Evolutionary conservation across 805 yeast species (phyloP), one percentile per base, ranked within the genome.

Genomic region (Candida patagonica): DNA sequence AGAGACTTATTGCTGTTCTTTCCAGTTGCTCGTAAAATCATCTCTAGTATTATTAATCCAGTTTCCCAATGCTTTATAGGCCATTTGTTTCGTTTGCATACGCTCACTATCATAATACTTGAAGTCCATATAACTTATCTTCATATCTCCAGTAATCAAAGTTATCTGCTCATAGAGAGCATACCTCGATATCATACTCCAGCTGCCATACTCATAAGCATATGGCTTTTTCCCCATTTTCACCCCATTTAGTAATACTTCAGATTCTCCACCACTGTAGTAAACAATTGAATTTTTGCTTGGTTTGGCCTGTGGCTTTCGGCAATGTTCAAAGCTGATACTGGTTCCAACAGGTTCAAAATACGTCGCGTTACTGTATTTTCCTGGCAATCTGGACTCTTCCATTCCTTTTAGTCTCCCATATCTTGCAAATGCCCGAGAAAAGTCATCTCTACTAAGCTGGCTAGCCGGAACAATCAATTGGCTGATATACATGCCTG

Each of bases 391-490:
- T 19, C 12, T 22, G 10, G 24, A 29, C 16, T 31, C 38, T 2
- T 24, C 25, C 17, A 30, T 12, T 1, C 15, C 23, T 12, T 35
- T 37, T 21, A 41, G 37, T 26, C 47, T 12, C 5, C 41, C 51
- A 12, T 20, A 9, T 12, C 24, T 41, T 13, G 48, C 38, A 40
- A 63, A 62, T 8, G 65, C 63, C 5, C 68, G 46, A 5, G 40
- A 45, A 22, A 52, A 53, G 35, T 62, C 61, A 4, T 19, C 43
- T 10, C 3, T 22, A 21, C 38, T 35, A 30, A 37, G 39, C 21
- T 35, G 44, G 9, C 26, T 25, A 6, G 26, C 40, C 6, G 67
- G 66, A 5, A 56, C 46, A 4, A 58, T 48, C 8, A 65, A 35
- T 8, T 45, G 43, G 10, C 38, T 24, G 6, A 65, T 44, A 35